Evolutionary conservation across 345 rosid genomes (phyloP).

Genomic region (Euclidium syriacum): DNA sequence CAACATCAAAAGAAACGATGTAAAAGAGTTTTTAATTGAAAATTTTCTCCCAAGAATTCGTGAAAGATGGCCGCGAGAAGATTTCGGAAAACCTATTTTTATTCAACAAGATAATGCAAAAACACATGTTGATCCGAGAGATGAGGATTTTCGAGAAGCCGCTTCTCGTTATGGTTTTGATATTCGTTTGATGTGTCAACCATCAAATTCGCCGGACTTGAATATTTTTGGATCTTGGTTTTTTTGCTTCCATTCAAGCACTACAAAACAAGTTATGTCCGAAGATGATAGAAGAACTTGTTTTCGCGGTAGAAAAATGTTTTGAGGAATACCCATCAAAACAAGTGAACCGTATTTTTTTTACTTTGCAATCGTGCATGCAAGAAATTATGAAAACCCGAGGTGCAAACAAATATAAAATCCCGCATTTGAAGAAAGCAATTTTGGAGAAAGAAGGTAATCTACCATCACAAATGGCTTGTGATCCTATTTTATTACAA

Average conservation of each 20-base stretch:
- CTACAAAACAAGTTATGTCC: too few species aligned
- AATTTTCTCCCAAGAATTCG: neutral
- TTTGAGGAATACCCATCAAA: neutral
- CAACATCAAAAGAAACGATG: neutral
- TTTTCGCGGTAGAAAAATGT: neutral
- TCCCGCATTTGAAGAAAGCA: neutral
- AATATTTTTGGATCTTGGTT: too few species aligned
- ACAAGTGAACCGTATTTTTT: neutral
- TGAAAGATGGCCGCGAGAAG: neutral
- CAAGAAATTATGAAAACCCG: neutral
- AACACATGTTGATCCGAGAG: too few species aligned
- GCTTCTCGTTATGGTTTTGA: neutral
- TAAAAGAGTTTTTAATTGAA: neutral
- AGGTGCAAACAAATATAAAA: neutral
- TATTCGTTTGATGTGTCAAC: too few species aligned
- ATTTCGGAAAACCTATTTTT: neutral
- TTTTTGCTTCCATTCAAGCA: too few species aligned
- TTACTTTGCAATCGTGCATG: neutral
- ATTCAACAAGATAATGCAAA: neutral
- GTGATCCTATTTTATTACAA: neutral
- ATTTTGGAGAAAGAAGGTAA: neutral
- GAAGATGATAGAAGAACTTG: neutral
- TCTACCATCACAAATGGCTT: neutral
- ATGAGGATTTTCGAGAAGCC: neutral
- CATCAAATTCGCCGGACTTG: too few species aligned